Percentiles rank a stretch among this genome's conserved stretches.
These are phyloP conservation scores for Phytophthora rubi DNA, from an alignment of 352 stramenopile species.

Conservation along the genomic window DNA sequence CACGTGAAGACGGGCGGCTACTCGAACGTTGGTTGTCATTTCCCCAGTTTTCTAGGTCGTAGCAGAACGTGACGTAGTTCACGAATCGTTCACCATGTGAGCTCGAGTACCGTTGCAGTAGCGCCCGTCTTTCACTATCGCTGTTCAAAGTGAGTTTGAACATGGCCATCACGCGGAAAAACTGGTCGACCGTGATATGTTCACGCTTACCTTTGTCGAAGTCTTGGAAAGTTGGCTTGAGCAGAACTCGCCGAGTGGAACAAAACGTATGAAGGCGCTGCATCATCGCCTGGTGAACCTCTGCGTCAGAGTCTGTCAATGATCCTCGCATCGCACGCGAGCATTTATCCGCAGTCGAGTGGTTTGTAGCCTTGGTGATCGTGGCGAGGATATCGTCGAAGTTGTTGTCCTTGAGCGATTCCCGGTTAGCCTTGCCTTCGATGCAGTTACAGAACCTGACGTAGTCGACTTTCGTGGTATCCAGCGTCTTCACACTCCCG, in stretches of 20 bases:
- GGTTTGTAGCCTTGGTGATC: constrained; percentile 38
- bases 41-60: constrained; percentile 71
- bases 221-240: constrained; percentile 86
- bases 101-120: constrained; percentile 80
- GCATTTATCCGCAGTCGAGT: constrained; percentile 51
- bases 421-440: constrained; percentile 47
- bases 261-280: constrained; percentile 66
- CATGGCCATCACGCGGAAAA: constrained; percentile 82
- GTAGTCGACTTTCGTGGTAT: constrained; percentile 78
- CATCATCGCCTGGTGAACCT: constrained; percentile 61
- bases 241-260: constrained; percentile 61
- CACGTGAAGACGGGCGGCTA: constrained; percentile 49
- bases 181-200: constrained; percentile 83
- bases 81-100: constrained; percentile 76
- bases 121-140: constrained; percentile 53
- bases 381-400: constrained; percentile 57
- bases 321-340: constrained; percentile 68
- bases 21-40: constrained; percentile 35
- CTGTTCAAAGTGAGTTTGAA: constrained; percentile 70
- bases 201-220: constrained; percentile 81
- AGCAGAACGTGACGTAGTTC: constrained; percentile 88
- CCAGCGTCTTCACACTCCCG: constrained; percentile 37
- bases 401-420: constrained; percentile 46
- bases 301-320: constrained; percentile 53
- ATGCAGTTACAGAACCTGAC: constrained; percentile 74